phyloP scores from a whole-genome alignment of 2,329 filamentous ascomycete genomes.

The Exophiala spinifera region DNA sequence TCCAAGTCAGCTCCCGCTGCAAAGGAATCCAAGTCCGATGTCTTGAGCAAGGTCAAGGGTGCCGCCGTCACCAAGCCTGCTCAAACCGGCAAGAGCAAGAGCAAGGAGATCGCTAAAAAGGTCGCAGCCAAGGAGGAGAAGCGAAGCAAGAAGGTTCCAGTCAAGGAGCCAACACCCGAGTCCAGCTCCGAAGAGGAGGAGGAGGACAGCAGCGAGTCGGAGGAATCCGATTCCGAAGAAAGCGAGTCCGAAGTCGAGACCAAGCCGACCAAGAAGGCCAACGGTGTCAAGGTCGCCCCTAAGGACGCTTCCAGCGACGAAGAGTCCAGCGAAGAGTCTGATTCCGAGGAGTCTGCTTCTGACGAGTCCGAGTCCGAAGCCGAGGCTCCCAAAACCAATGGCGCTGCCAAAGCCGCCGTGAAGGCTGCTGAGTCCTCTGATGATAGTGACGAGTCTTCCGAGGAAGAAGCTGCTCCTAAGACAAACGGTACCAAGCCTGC shows the following conservation, averaged over 20 bases:
- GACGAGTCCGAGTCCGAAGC: slow-evolving; percentile 31
- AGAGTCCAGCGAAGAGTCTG: slow-evolving; percentile 32
- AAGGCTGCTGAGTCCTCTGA: slow-evolving; percentile 14
- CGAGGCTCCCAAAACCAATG: slow-evolving; percentile 23
- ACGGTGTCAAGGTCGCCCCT: slow-evolving; percentile 34
- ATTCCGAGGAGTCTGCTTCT: slow-evolving; percentile 26
- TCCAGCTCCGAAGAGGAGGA: slow-evolving; percentile 39
- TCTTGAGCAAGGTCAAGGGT: slow-evolving; percentile 48
- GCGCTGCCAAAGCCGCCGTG: slow-evolving; percentile 20
- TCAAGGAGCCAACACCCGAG: slow-evolving; percentile 38
- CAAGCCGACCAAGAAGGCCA: slow-evolving; percentile 36
- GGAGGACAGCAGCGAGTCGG: slow-evolving; percentile 32
- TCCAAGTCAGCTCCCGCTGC: slow-evolving; percentile 44
- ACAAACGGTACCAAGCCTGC: slow-evolving; percentile 12
- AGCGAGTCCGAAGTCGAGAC: slow-evolving; percentile 26
- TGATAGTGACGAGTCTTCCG: slow-evolving; percentile 30
- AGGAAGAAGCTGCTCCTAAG: slow-evolving; percentile 27
- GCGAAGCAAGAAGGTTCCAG: slow-evolving; percentile 45
- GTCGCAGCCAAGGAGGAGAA: slow-evolving; percentile 41
- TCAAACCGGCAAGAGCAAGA: slow-evolving; percentile 44
- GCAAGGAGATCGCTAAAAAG: slow-evolving; percentile 44
- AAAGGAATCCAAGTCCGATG: slow-evolving; percentile 38
- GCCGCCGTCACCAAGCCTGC: slow-evolving; percentile 45
- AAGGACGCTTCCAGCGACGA: slow-evolving; percentile 38
- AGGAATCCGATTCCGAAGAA: slow-evolving; percentile 36